Evolutionary conservation across 371 early-diverging fungal species (phyloP).

Genomic region (Basidiobolus heterosporus): DNA sequence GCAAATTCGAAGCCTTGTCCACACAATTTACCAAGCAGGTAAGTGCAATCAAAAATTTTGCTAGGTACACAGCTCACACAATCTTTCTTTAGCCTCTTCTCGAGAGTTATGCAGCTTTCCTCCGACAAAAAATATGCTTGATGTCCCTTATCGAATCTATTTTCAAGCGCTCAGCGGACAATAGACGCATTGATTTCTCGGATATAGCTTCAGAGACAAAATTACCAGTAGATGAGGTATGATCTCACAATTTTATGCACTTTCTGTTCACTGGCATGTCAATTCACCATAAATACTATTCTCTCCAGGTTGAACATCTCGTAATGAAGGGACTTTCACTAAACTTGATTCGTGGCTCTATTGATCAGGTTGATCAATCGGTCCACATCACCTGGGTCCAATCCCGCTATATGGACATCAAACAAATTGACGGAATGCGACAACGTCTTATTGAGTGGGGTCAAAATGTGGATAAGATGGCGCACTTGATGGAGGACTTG

Average conservation of each 20-base stretch:
- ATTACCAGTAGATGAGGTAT: slow-evolving; percentile 49
- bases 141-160: slow-evolving; percentile 91
- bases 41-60: slow-evolving; percentile 1
- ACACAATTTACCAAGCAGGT: slow-evolving; percentile 60
- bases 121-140: slow-evolving; percentile 87
- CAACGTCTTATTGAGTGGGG: slow-evolving; percentile 35
- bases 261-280: no score
- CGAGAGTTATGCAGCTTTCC: slow-evolving; percentile 43
- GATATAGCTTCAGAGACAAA: slow-evolving; percentile 78
- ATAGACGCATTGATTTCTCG: slow-evolving; percentile 64
- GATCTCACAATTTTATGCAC: no score
- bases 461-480: slow-evolving; percentile 28
- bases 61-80: background rate
- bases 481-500: background rate
- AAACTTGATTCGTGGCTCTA: slow-evolving; percentile 78
- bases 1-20: slow-evolving; percentile 66
- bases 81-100: slow-evolving; percentile 46
- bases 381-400: slow-evolving; percentile 90
- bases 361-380: slow-evolving; percentile 83
- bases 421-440: slow-evolving; percentile 68
- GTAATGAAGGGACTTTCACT: slow-evolving; percentile 92
- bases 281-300: no score
- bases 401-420: slow-evolving; percentile 81
- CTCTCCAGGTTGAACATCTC: slow-evolving; percentile 64
- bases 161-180: slow-evolving; percentile 70